Base-by-base conservation (phyloP, 2,329 filamentous ascomycete species). In the Fonsecaea monophora region DNA sequence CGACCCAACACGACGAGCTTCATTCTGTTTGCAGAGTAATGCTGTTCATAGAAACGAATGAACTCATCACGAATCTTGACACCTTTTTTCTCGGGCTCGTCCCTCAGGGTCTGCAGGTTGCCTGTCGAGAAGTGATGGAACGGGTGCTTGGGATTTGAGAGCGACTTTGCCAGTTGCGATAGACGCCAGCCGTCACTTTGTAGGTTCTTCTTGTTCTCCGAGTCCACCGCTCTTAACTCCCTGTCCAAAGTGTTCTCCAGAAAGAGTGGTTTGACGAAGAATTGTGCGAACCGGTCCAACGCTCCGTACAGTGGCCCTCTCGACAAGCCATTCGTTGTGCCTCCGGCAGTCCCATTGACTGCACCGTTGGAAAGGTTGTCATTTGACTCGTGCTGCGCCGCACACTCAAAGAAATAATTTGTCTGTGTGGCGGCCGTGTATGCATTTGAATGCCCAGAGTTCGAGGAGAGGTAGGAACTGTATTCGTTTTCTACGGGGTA, bases 351-450 rank as follows among this genome's bases (percentile, higher is more conserved):
- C 40, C 69, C 68, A 35, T 73, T 73, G 5, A 34, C 62, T 25
- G 53, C 60, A 15, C 65, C 68, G 53, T 70, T 68, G 13, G 56
- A 32, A 18, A 48, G 53, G 5, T 67, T 62, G 37, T 70, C 66
- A 40, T 67, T 67, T 2, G 80, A 77, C 54, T 82, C 82, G 12
- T 90, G 86, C 60, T 92, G 92, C 37, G 93, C 92, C 21, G 92
- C 92, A 65, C 98, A 89, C 75, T 99, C 95, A 77, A 99, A 99
- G 80, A 92, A 98, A 82, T 96, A 99, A 81, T 98, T 98, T 70
- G 95, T 99, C 60, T 94, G 96, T 1, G 92, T 97, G 4, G 92
- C 85, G 15, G 91, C 93, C 1, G 95, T 99, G 78, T 96, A 98
- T 63, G 95, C 95, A 78, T 99, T 99, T 34, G 94, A 97, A 75